phyloP scores from a whole-genome alignment of 176 grass and related monocot species.

The sorghum (Sorghum bicolor) region Sorghum_bicolor_NCBIv3 NC_012873.2:56519001-56519500 shows the following conservation, averaged over 20 bases:
- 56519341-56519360: neutral
- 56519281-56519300: too few relatives aligned
- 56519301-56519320: neutral
- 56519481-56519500: neutral
- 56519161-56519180: too few relatives aligned
- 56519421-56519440: neutral
- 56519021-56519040: neutral
- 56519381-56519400: neutral
- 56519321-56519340: neutral
- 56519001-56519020: conserved; percentile 31
- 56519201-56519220: too few relatives aligned
- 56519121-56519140: neutral
- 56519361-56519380: neutral
- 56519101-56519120: neutral
- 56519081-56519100: too few relatives aligned
- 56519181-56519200: too few relatives aligned
- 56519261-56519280: too few relatives aligned
- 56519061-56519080: neutral
- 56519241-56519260: too few relatives aligned
- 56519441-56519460: neutral
- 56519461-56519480: neutral
- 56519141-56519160: too few relatives aligned
- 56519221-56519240: too few relatives aligned
- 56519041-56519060: neutral
- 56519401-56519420: neutral